Percentiles rank a stretch among this genome's conserved stretches.
phyloP scores from a whole-genome alignment of 2,329 filamentous ascomycete genomes.

The Clarireedia homoeocarpa region DNA sequence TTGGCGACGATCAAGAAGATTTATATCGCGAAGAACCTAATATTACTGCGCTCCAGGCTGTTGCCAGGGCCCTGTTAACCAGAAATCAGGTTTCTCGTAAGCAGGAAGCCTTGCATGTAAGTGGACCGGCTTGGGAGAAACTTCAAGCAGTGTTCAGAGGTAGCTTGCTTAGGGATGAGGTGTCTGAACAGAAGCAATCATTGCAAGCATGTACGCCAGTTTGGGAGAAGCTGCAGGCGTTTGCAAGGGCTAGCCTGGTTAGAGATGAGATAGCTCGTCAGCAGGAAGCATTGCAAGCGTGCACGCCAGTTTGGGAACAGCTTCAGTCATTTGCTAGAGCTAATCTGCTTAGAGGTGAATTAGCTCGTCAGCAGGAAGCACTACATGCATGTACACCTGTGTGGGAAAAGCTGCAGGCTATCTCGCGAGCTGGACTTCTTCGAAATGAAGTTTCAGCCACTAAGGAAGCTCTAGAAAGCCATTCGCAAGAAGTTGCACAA shows the following conservation, averaged over 20 bases:
- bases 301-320: constrained; percentile 42
- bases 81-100: constrained; percentile 46
- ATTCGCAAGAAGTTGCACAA: constrained; percentile 29
- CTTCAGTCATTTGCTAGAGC: constrained; percentile 46
- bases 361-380: constrained; percentile 37
- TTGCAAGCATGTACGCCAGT: constrained; percentile 43
- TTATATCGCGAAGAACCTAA: constrained; percentile 44
- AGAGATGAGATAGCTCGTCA: constrained; percentile 30
- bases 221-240: constrained; percentile 41
- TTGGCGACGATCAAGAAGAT: constrained; percentile 44
- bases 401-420: constrained; percentile 41
- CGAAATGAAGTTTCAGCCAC: constrained; percentile 38
- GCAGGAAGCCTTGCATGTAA: constrained; percentile 42
- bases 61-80: constrained; percentile 51
- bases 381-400: constrained; percentile 42
- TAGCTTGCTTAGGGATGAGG: constrained; percentile 38
- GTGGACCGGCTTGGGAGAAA: constrained; percentile 42
- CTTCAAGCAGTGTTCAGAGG: constrained; percentile 38
- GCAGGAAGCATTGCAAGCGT: constrained; percentile 42
- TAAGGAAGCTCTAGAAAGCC: constrained; percentile 46
- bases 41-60: constrained; percentile 54
- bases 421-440: constrained; percentile 37
- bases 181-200: constrained; percentile 39
- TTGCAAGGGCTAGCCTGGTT: constrained; percentile 51
- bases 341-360: constrained; percentile 37